Evolutionary conservation across 257 asterid genomes (phyloP).

Genomic region (Solanum bulbocastanum): DNA sequence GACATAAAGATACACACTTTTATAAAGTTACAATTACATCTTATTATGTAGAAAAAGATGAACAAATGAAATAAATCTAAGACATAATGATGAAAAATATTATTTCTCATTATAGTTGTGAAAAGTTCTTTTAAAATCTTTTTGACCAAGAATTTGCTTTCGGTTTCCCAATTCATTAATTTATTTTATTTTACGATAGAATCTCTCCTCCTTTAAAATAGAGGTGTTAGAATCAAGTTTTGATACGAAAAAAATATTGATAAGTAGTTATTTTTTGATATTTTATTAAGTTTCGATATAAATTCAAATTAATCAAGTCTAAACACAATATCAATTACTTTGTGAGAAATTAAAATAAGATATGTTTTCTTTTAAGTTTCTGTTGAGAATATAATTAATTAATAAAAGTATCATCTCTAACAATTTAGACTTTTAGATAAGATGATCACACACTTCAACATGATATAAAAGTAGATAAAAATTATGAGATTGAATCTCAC

Average conservation of each 20-base stretch:
- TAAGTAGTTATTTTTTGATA: fast-evolving
- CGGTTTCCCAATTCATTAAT: background rate
- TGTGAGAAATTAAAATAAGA: background rate
- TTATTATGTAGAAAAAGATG: background rate
- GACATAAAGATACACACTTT: background rate
- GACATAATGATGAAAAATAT: background rate
- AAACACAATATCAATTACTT: background rate
- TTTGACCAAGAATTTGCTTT: background rate
- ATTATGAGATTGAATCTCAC: too few species aligned
- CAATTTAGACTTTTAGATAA: too few species aligned
- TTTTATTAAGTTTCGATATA: fast-evolving
- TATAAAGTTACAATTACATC: background rate
- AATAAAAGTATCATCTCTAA: too few species aligned
- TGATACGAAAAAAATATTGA: background rate
- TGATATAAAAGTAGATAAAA: too few species aligned
- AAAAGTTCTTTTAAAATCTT: background rate
- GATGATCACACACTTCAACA: too few species aligned
- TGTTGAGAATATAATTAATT: too few species aligned
- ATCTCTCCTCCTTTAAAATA: background rate
- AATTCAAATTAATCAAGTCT: background rate
- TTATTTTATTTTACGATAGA: background rate
- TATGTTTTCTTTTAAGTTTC: background rate
- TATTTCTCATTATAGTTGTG: background rate
- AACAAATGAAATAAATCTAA: background rate
- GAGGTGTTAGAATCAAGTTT: background rate